These are phyloP conservation scores for Annulohypoxylon stygium DNA, from an alignment of 495 filamentous ascomycete species.

Conservation along the genomic window DNA sequence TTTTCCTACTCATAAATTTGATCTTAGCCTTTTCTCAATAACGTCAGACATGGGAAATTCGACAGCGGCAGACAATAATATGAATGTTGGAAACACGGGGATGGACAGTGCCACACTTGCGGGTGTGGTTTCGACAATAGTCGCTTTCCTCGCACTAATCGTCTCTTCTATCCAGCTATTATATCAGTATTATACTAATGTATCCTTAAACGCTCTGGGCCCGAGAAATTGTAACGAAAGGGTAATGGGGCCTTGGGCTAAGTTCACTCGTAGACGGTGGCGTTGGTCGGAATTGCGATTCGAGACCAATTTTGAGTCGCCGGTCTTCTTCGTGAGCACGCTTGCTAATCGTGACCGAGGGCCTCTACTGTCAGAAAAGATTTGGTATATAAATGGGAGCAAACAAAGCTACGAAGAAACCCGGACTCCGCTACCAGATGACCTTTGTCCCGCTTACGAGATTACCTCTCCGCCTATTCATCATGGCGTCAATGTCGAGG, in stretches of 20 bases:
- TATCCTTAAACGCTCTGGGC: conserved; percentile 49
- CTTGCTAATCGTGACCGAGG: conserved; percentile 54
- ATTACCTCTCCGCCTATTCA: conserved; percentile 44
- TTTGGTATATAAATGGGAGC: conserved; percentile 58
- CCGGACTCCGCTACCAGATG: conserved; percentile 37
- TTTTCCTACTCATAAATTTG: not conserved
- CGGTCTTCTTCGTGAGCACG: conserved; percentile 62
- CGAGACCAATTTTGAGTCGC: conserved; percentile 64
- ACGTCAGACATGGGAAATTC: conserved; percentile 2
- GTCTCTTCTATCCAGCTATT: conserved; percentile 57
- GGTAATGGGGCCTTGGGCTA: conserved; percentile 62
- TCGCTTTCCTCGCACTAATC: conserved; percentile 56
- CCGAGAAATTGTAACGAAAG: conserved; percentile 57
- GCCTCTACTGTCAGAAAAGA: conserved; percentile 52
- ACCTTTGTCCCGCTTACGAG: conserved; percentile 36
- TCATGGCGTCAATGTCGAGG: conserved; percentile 62
- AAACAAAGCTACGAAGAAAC: conserved; percentile 54
- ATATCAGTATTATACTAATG: conserved; percentile 59
- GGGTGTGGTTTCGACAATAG: conserved; percentile 34
- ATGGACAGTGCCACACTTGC: conserved; percentile 48
- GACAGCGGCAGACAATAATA: not conserved
- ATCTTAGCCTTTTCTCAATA: not conserved
- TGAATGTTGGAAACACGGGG: conserved; percentile 19
- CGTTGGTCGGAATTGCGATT: conserved; percentile 59
- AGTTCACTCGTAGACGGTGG: conserved; percentile 57